phyloP scores from a whole-genome alignment of 768 basidiomycete genomes.

The Melanogaster broomeanus region DNA sequence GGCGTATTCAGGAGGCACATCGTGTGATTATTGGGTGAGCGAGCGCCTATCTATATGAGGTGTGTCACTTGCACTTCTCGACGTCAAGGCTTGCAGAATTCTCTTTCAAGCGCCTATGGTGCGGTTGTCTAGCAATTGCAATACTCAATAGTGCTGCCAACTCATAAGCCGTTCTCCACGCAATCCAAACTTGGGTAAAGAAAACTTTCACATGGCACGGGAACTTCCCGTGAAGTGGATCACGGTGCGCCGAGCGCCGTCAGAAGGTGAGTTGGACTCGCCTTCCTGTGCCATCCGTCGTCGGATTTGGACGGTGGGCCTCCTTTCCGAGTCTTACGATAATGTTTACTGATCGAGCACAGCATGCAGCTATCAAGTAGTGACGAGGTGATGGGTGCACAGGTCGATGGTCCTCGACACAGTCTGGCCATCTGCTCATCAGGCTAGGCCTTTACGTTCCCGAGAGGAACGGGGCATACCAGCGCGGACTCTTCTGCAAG shows the following conservation, averaged over 20 bases:
- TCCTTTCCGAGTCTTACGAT: not conserved
- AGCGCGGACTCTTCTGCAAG: not conserved
- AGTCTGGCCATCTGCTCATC: no score
- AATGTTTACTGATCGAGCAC: not conserved
- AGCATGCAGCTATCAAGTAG: no score
- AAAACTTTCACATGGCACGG: not conserved
- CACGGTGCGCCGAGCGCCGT: not conserved
- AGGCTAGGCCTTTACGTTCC: not conserved
- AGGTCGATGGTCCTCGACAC: not conserved
- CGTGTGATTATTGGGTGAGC: not conserved
- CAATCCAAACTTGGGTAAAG: not conserved
- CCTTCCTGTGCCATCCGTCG: not conserved
- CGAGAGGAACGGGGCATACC: not conserved
- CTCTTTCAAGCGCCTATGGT: not conserved
- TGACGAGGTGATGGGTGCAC: not conserved
- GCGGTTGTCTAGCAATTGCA: not conserved
- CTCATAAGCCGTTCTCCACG: not conserved
- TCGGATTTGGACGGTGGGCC: not conserved
- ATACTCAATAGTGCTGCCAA: not conserved
- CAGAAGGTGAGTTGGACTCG: not conserved
- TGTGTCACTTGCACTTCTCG: not conserved
- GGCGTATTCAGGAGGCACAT: not conserved
- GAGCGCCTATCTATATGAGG: not conserved
- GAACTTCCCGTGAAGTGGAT: not conserved
- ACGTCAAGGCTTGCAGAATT: not conserved